phyloP scores from a whole-genome alignment of 2,329 filamentous ascomycete species.

The Colletotrichum sp. region DNA sequence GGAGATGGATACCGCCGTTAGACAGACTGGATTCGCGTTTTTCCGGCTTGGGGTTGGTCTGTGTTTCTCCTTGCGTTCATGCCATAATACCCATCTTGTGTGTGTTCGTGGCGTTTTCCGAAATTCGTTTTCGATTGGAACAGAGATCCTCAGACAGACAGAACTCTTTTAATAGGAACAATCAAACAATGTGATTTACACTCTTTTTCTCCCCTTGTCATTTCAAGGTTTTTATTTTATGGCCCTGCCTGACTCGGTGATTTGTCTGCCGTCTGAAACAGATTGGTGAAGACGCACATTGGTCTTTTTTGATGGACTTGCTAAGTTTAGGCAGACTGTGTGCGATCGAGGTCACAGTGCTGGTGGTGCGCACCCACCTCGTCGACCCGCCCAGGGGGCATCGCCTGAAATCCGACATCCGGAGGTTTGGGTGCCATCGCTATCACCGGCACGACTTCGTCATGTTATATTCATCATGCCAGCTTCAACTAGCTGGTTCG shows the following conservation, averaged over 20 bases:
- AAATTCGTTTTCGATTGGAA: background rate
- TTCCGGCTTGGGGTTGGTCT: background rate
- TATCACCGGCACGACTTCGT: background rate
- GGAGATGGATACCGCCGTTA: background rate
- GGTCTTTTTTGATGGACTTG: background rate
- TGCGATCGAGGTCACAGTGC: background rate
- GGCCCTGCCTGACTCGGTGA: background rate
- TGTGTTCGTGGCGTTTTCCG: constrained; percentile 15
- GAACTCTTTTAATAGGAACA: background rate
- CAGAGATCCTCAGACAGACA: background rate
- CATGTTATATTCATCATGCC: background rate
- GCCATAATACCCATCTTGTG: constrained; percentile 21
- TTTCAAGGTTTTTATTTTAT: background rate
- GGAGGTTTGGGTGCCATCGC: background rate
- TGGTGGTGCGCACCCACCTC: background rate
- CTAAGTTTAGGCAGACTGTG: background rate
- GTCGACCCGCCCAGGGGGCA: background rate
- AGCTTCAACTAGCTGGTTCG: background rate
- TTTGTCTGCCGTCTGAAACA: background rate
- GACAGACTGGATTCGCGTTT: background rate
- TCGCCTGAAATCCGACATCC: background rate
- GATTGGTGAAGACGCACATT: background rate
- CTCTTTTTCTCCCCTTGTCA: background rate
- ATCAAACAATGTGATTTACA: background rate
- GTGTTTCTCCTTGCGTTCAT: constrained; percentile 11